Evolutionary conservation across 345 rosid genomes (phyloP), one percentile per base, ranked within the genome.

Genomic region (Corchorus capsularis): DNA sequence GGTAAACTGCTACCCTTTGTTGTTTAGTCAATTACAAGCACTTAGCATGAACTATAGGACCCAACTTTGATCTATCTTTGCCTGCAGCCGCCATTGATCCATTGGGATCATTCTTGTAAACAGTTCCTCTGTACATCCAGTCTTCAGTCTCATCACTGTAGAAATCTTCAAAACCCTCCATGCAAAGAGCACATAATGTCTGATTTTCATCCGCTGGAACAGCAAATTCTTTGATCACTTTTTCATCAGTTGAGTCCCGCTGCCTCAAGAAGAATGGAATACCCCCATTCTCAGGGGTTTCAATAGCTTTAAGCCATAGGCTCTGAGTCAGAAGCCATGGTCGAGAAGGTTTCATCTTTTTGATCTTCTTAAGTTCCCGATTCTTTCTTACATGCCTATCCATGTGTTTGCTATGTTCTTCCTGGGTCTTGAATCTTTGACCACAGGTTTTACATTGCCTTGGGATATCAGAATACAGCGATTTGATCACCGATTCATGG

Each of bases 31-130:
- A 3, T 27, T 11, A 34, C 65, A 87, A 79, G 87, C 97, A 93
- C 79, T 91, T 93, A 16, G 83, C 89, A 79, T 93, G 97, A 60
- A 91, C 97, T 63, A 93, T 91, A 22, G 91, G 91, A 75, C 97
- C 92, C 47, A 83, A 77, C 73, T 71, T 82, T 60, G 86, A 77
- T 59, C 83, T 68, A 75, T 82, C 87, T 80, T 79, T 71, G 75
- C 89, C 85, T 55, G 67, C 67, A 62, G 27, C 27, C 27, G 69
- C 61, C 17, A 14, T 34, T 15, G 50, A 41, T 19, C 57, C 55
- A 6, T 16, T 37, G 8, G 32, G 53, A 1, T 22, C 34, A 12
- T 59, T 76, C 13, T 63, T 71, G 83, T 82, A 81, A 1, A 69
- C 86, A 0, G 89, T 81, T 39, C 83, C 91, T 78, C 53, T 79